These are phyloP conservation scores for Bodo saltans DNA, from an alignment of 78 protist species.

Conservation along the genomic window DNA sequence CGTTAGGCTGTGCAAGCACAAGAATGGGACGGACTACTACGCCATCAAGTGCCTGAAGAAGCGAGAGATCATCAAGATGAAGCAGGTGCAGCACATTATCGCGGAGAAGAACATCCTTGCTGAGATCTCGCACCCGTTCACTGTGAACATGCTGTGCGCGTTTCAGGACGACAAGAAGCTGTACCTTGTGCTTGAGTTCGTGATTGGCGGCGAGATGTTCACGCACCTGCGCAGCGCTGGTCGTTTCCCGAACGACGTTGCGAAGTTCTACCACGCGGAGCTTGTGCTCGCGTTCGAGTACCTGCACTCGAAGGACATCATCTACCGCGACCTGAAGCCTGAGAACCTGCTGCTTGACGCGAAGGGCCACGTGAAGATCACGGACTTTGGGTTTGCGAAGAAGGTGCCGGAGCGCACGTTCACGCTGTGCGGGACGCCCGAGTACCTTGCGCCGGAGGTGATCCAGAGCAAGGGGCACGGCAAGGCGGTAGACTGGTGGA, in stretches of 20 bases:
- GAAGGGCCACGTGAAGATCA: constrained; percentile 49
- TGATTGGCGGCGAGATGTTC: constrained; percentile 86
- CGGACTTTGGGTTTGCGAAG: constrained; percentile 89
- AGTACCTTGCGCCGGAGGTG: constrained; percentile 85
- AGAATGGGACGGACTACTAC: neutral
- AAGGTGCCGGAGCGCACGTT: constrained; percentile 69
- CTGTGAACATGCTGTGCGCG: constrained; percentile 67
- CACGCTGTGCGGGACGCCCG: constrained; percentile 92
- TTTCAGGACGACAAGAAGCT: constrained; percentile 65
- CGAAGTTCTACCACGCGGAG: constrained; percentile 27
- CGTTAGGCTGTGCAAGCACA: constrained; percentile 15
- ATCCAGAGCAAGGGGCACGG: constrained; percentile 82
- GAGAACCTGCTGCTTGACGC: constrained; percentile 78
- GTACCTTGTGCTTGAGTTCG: constrained; percentile 74
- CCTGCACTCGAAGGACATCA: constrained; percentile 67
- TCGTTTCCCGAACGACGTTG: constrained; percentile 45
- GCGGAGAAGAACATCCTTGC: constrained; percentile 68
- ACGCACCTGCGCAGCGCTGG: constrained; percentile 54
- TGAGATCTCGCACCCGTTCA: constrained; percentile 70
- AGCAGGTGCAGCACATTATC: constrained; percentile 63
- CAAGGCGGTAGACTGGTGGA: constrained; percentile 97
- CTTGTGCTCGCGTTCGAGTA: constrained; percentile 64
- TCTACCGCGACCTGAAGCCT: constrained; percentile 86
- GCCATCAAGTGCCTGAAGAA: constrained; percentile 81
- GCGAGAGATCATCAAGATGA: constrained; percentile 55